Base-by-base conservation (phyloP, 78 protist genomes). In the Speleostelium caveatum region DNA sequence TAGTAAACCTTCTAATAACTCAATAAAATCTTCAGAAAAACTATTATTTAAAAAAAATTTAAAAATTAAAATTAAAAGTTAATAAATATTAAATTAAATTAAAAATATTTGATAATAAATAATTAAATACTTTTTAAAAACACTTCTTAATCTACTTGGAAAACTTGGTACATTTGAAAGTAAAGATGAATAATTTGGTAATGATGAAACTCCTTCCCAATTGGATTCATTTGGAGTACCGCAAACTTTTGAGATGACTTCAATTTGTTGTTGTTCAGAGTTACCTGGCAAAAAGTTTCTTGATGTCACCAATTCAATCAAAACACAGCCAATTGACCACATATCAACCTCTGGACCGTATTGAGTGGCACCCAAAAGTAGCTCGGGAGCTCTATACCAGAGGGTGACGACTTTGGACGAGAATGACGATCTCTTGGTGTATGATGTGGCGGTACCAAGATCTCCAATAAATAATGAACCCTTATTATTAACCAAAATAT, bases 301-400 rank as follows among this genome's bases (percentile, higher is more conserved):
- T 19, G 91, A 83, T 4, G 91, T 83, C 4, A 83, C 91, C 65
- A 83, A 69, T 71, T 83, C 91, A 60, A 83, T 83, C 21, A 83
- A 60, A 16, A 83, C 91, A 35, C 91, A 83, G 42, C 98, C 98
- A 39, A 74, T 80, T 21, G 94, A 68, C 98, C 98, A 96, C 87
- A 87, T 87, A 75, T 96, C 97, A 38, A 95, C 67, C 30, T 75
- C 86, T 7, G 95, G 65, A 19, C 96, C 93, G 67, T 96, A 96
- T 26, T 56, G 59, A 17, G 71, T 51, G 24, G 96, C 83, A 16
- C 96, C 96, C 24, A 94, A 87, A 26, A 96, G 63, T 55, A 96
- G 73, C 86, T 96, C 98, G 39, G 98, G 98, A 17, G 97, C 95
- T 32, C 96, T 59, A 60, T 94, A 95, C 96, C 95, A 94, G 12